These are phyloP conservation scores for Aspergillus bombycis DNA, from an alignment of 2,329 filamentous ascomycete species.

Conservation along the genomic window DNA sequence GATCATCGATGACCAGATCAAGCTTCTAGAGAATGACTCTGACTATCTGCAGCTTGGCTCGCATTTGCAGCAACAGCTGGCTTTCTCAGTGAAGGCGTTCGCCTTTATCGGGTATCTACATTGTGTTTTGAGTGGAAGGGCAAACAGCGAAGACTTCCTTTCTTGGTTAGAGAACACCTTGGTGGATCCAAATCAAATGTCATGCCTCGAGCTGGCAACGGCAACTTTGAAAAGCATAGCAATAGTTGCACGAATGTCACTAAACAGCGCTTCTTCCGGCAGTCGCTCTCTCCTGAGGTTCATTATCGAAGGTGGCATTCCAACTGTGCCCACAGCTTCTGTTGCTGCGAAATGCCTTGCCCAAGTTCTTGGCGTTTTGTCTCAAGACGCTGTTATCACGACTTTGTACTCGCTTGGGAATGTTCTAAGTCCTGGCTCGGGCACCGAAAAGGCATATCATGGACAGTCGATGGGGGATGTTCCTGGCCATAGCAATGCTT, in stretches of 20 bases:
- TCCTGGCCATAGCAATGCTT: slow-evolving; percentile 55
- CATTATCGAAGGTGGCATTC: slow-evolving; percentile 76
- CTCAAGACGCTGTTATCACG: slow-evolving; percentile 90
- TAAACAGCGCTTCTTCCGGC: slow-evolving; percentile 72
- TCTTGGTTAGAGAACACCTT: slow-evolving; percentile 84
- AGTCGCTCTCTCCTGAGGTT: slow-evolving; percentile 81
- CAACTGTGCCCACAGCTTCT: slow-evolving; percentile 68
- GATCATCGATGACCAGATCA: slow-evolving; percentile 80
- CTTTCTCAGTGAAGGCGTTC: slow-evolving; percentile 81
- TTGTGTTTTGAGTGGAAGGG: slow-evolving; percentile 79
- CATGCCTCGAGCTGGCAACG: slow-evolving; percentile 73
- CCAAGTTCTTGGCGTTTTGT: slow-evolving; percentile 76
- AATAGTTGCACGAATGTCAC: slow-evolving; percentile 74
- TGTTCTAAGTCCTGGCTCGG: slow-evolving; percentile 74
- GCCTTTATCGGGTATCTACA: slow-evolving; percentile 83
- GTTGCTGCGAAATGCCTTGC: slow-evolving; percentile 85
- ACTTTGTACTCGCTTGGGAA: slow-evolving; percentile 97
- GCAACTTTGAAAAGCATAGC: slow-evolving; percentile 81
- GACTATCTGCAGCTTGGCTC: slow-evolving; percentile 89
- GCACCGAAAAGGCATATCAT: slow-evolving; percentile 50
- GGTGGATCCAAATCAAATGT: slow-evolving; percentile 78
- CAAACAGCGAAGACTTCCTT: slow-evolving; percentile 77
- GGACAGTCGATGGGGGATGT: slow-evolving; percentile 31
- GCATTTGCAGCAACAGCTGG: slow-evolving; percentile 81
- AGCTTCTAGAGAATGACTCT: slow-evolving; percentile 81